Conservation (phyloP, 352 stramenopile genomes). For the Pythium dissotocum region DNA sequence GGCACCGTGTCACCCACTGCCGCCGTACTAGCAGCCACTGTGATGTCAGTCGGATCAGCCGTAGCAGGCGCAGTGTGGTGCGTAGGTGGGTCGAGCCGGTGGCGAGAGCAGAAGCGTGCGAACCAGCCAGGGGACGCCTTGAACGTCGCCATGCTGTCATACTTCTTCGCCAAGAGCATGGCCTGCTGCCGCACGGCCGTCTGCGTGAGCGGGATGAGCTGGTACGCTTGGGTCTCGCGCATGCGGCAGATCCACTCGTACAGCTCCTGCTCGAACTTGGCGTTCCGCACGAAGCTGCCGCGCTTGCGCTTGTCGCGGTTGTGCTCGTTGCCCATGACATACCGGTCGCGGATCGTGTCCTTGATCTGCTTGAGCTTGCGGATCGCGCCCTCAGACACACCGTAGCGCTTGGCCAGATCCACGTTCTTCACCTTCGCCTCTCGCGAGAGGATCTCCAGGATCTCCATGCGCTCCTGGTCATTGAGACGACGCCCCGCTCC, state of each 20-base stretch:
- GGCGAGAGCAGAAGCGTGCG: slow-evolving; percentile 84
- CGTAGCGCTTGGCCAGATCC: slow-evolving; percentile 82
- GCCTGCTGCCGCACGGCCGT: slow-evolving; percentile 83
- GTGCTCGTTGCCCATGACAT: slow-evolving; percentile 80
- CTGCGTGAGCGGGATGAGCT: slow-evolving; percentile 83
- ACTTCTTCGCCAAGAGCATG: slow-evolving; percentile 83
- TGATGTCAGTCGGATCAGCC: slow-evolving; percentile 19
- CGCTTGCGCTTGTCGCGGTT: slow-evolving; percentile 88
- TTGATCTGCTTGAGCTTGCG: slow-evolving; percentile 90
- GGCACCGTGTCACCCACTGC: slow-evolving; percentile 33
- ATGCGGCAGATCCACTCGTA: slow-evolving; percentile 87
- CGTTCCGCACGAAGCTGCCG: slow-evolving; percentile 80
- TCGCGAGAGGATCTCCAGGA: slow-evolving; percentile 78
- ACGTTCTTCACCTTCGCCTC: slow-evolving; percentile 88
- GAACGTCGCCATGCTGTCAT: slow-evolving; percentile 82
- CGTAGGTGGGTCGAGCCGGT: slow-evolving; percentile 73
- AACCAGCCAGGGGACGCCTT: slow-evolving; percentile 89
- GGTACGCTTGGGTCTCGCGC: slow-evolving; percentile 78
- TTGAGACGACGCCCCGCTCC: slow-evolving; percentile 79
- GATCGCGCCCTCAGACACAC: slow-evolving; percentile 84
- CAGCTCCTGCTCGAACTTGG: slow-evolving; percentile 83
- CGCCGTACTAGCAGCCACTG: slow-evolving; percentile 17
- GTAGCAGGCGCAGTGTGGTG: slow-evolving; percentile 11
- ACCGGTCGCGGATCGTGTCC: slow-evolving; percentile 80
- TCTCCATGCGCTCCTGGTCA: slow-evolving; percentile 90